Evolutionary conservation across 306 rosid genomes (phyloP), one percentile per base, ranked within the genome.

Genomic region (Casuarina glauca): DNA sequence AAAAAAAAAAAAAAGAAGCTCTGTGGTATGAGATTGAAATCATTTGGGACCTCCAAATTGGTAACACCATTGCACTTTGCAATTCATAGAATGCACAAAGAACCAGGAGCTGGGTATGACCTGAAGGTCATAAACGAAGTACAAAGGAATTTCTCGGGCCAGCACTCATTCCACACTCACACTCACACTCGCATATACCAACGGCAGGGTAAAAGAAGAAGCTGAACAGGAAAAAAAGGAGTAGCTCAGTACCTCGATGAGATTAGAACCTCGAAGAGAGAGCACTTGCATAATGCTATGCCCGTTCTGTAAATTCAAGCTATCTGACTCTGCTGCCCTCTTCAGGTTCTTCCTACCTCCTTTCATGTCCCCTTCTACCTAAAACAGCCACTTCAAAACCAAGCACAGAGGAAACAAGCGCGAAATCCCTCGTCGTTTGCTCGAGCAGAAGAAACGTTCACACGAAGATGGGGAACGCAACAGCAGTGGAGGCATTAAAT

Each of bases 311-410:
- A 95, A 85, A 57, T 85, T 85, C 0, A 87, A 75, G 64, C 77
- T 81, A 44, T 78, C 72, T 63, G 88, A 91, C 84, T 74, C 87
- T 9, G 84, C 79, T 41, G 91, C 97, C 80, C 97, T 86, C 85
- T 85, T 89, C 82, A 95, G 83, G 85, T 95, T 95, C 83, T 92
- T 95, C 82, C 97, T 91, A 84, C 98, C 98, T 72, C 90, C 97
- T 81, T 86, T 84, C 97, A 95, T 95, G 70, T 68, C 74, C 41
- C 19, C 36, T 6, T 20, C 15, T 3, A 6, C 60, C 60, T 8
- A 55, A 57, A 11, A 55, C 11, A 55, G 36, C 50, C 50, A 46
- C 50, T 46, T 46, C 50, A 46, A 46, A 46, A 46, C 1, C 75
- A 50, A 11, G 26, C 38, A 5, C 1, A 32, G 10, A 35, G 60